Conservation (phyloP, 331 rosid species). For the Cydonia oblonga region DNA sequence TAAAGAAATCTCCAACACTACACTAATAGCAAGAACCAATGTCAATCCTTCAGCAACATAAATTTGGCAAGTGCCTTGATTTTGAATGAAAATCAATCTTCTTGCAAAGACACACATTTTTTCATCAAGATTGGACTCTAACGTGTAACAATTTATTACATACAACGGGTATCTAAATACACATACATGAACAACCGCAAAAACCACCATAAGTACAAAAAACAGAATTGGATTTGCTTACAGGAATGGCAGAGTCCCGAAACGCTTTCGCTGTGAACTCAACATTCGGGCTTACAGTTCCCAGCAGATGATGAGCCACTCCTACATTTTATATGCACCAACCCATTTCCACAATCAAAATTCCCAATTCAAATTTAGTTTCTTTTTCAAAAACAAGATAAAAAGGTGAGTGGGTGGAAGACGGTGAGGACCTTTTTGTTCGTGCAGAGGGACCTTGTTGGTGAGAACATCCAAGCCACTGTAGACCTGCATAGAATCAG, state of each 20-base stretch:
- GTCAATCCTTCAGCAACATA: background rate
- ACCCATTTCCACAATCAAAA: conserved; percentile 4
- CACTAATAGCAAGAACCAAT: background rate
- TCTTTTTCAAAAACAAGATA: background rate
- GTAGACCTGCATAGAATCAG: conserved; percentile 95
- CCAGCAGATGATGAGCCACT: conserved; percentile 81
- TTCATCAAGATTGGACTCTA: background rate
- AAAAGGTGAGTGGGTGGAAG: background rate
- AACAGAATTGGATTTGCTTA: conserved; percentile 13
- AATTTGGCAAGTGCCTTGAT: background rate
- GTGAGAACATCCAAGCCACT: conserved; percentile 77
- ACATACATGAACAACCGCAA: background rate
- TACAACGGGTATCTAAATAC: background rate
- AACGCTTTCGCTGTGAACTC: conserved; percentile 80
- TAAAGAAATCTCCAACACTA: background rate
- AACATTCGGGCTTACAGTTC: conserved; percentile 44
- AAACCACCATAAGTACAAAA: background rate
- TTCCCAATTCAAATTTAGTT: background rate
- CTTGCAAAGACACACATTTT: background rate
- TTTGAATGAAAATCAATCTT: background rate
- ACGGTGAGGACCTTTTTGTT: conserved; percentile 46
- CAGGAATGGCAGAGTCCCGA: conserved; percentile 72
- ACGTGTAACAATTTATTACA: background rate
- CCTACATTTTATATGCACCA: conserved; percentile 26
- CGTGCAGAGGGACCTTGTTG: conserved; percentile 56